Conservation (phyloP, 2,329 filamentous ascomycete genomes). For the Pseudogymnoascus sp. region DNA sequence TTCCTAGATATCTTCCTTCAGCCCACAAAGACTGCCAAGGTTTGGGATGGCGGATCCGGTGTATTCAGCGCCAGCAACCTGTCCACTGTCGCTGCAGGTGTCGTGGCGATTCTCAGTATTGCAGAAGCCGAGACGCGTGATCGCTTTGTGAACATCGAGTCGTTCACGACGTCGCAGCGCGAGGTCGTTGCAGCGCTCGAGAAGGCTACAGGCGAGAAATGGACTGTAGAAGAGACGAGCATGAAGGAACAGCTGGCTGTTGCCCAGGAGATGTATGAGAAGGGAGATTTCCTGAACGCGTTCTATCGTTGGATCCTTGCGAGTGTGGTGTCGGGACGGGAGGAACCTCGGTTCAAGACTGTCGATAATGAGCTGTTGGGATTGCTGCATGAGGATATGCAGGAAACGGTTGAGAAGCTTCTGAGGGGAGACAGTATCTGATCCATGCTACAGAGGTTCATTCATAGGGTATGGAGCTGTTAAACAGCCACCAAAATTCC, state of each 20-base stretch:
- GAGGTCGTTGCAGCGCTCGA: constrained; percentile 28
- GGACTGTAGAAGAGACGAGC: constrained; percentile 23
- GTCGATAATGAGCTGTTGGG: background rate
- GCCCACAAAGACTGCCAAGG: constrained; percentile 22
- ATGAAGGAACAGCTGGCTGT: constrained; percentile 15
- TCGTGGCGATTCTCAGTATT: constrained; percentile 26
- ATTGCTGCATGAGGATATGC: background rate
- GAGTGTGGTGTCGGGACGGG: background rate
- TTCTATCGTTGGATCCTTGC: background rate
- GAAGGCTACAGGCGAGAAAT: constrained; percentile 26
- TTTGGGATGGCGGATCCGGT: constrained; percentile 28
- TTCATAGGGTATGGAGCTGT: background rate
- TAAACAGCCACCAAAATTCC: background rate
- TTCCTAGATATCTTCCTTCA: background rate
- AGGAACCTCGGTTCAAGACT: background rate
- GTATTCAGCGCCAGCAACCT: constrained; percentile 28
- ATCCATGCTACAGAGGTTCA: background rate
- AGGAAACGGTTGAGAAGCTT: background rate
- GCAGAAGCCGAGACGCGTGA: constrained; percentile 29
- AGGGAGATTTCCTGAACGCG: background rate
- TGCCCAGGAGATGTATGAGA: background rate
- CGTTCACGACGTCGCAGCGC: constrained; percentile 28
- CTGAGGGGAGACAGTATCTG: background rate
- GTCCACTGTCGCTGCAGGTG: constrained; percentile 26
- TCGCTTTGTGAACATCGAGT: constrained; percentile 26